Conservation (phyloP, 176 grass and related monocot species). For the Juncus effusus region DNA sequence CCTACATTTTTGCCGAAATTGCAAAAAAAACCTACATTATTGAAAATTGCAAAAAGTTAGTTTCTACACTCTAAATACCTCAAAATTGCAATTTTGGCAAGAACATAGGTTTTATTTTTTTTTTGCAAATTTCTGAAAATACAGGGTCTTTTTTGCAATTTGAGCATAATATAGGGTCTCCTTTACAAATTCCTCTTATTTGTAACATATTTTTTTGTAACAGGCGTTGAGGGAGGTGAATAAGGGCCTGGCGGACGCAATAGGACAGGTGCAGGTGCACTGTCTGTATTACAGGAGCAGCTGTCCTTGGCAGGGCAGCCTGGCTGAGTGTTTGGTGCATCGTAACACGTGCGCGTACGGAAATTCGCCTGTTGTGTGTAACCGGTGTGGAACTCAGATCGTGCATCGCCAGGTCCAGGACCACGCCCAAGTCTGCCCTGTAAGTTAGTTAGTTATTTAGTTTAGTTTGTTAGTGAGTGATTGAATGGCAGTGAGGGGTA, state of each 20-base stretch:
- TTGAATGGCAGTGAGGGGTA: not conserved
- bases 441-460: constrained; percentile 44
- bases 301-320: constrained; percentile 82
- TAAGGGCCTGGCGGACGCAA: constrained; percentile 63
- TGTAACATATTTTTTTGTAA: constrained; percentile 23
- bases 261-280: constrained; percentile 72
- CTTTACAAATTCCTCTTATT: not conserved
- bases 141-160: no score
- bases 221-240: constrained; percentile 81
- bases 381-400: constrained; percentile 82
- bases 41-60: no score
- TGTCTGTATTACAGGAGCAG: constrained; percentile 90
- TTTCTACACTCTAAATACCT: no score
- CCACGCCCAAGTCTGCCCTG: constrained; percentile 87
- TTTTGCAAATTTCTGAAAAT: no score
- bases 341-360: constrained; percentile 64
- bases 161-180: no score
- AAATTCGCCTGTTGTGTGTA: constrained; percentile 90
- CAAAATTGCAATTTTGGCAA: no score
- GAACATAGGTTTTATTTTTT: no score
- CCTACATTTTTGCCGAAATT: no score
- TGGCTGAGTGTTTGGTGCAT: constrained; percentile 80
- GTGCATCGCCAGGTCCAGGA: constrained; percentile 96
- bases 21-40: no score
- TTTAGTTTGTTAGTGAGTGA: not conserved